A percentile compares a stretch with the other conserved stretches of the same genome.
phyloP scores from a whole-genome alignment of 1,284 basidiomycete species.

The Singerocomus rubriflavus region DNA sequence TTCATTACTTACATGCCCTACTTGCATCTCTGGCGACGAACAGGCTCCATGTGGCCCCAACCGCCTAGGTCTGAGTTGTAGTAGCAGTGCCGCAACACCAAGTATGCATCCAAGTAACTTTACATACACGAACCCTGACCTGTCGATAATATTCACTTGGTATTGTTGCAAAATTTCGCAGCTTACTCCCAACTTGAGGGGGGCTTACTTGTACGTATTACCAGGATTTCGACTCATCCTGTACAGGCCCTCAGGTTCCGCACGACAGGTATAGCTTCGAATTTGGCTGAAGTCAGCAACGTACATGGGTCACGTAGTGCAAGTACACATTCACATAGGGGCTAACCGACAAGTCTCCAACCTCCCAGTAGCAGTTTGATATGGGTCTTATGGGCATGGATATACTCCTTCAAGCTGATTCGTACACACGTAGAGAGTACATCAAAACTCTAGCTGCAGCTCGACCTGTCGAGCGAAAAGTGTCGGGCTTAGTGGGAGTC shows the following conservation, averaged over 20 bases:
- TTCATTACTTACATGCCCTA: not conserved
- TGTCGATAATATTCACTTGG: constrained; percentile 15
- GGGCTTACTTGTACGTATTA: not conserved
- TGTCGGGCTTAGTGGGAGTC: not conserved
- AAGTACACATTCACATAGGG: too few species aligned
- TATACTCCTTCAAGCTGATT: too few species aligned
- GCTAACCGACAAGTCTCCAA: too few species aligned
- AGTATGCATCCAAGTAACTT: constrained; percentile 9
- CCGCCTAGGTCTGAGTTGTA: constrained; percentile 18
- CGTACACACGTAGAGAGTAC: too few species aligned
- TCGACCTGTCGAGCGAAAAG: not conserved
- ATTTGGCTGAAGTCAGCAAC: not conserved
- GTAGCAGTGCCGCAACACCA: not conserved
- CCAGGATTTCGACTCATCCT: not conserved
- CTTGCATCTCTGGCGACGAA: not conserved
- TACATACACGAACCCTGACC: constrained; percentile 5
- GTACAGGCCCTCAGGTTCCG: not conserved
- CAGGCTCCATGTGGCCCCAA: constrained; percentile 18
- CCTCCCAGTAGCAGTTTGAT: too few species aligned
- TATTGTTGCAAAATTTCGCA: constrained; percentile 10
- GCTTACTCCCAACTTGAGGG: too few species aligned
- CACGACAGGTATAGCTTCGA: not conserved
- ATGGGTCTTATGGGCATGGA: too few species aligned
- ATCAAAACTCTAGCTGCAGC: constrained; percentile 1
- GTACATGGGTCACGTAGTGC: too few species aligned